Evolutionary conservation across 1,139 yeast genomes (phyloP), one percentile per base, ranked within the genome.

Genomic region (Taphrina communis): DNA sequence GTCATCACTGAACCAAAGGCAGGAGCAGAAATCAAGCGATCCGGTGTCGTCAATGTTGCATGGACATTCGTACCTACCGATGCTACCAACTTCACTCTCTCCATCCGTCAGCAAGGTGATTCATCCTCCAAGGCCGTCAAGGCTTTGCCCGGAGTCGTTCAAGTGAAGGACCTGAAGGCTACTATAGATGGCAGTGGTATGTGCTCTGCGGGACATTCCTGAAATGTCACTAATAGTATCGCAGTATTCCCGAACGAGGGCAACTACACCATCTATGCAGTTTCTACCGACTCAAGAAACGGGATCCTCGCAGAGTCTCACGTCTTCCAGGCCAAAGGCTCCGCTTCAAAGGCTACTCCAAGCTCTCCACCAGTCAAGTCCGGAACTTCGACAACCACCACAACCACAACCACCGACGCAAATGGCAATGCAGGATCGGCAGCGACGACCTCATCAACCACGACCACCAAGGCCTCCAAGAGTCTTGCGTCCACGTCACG

Each of bases 11-110:
- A 31, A 14, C 62, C 62, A 31, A 58, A 38, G 39, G 36, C 21
- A 35, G 52, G 52, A 21, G 21, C 42, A 36, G 25, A 21, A 44
- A 12, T 58, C 42, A 48, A 42, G 11, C 38, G 51, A 31, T 21
- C 53, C 14, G 39, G 25, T 6, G 8, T 12, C 25, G 39, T 58
- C 53, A 44, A 14, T n/a, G 51, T 58, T n/a, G 35, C 51, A 14
- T 58, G 62, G 62, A 42, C 52, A n/a, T 42, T 42, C 25, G 62
- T 58, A 2, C 39, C 62, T 19, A 58, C 53, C 9, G 62, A 58
- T 31, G 14, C 53, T 1, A 21, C 51, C 9, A 36, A 31, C 42
- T 58, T 58, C 53, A 31, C 25, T 1, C 53, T 58, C n/a, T 21
- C 62, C 25, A 25, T 39, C 25, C 38, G 42, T 6, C 19, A 39